Percentiles rank a stretch among this genome's conserved stretches.
Conservation (phyloP, 805 yeast genomes). For the Candida peoriensis region DNA sequence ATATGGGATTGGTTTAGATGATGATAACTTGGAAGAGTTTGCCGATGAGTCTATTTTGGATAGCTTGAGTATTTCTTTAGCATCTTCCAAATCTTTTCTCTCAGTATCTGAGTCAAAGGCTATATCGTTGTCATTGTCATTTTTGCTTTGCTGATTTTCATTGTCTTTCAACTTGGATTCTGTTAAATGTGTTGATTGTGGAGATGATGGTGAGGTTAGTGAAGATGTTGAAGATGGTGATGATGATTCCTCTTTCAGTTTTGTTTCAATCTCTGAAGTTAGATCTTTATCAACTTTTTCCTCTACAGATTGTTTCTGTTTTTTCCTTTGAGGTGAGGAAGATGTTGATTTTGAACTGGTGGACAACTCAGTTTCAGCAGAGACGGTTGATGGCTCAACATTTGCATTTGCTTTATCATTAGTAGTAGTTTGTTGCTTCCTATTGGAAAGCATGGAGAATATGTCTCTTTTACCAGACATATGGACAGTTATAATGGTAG, state of each 20-base stretch:
- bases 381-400: neutral
- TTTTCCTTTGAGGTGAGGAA: too few relatives aligned
- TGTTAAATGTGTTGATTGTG: neutral
- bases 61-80: slow-evolving; percentile 16
- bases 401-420: neutral
- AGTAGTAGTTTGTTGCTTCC: neutral
- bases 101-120: slow-evolving; percentile 22
- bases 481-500: too few relatives aligned
- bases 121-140: slow-evolving; percentile 13
- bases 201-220: neutral
- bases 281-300: neutral
- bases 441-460: neutral
- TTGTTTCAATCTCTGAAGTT: neutral
- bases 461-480: slow-evolving; percentile 1
- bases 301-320: neutral
- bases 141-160: slow-evolving; percentile 2
- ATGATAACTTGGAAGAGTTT: slow-evolving; percentile 3
- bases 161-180: neutral
- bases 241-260: neutral
- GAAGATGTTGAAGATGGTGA: neutral
- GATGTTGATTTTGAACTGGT: neutral
- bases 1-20: slow-evolving; percentile 26
- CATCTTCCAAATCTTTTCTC: slow-evolving; percentile 19
- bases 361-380: neutral
- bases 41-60: slow-evolving; percentile 9